Base-by-base conservation (phyloP, 2,329 filamentous ascomycete species). In the Chrysoporthe deuterocubensis region DNA sequence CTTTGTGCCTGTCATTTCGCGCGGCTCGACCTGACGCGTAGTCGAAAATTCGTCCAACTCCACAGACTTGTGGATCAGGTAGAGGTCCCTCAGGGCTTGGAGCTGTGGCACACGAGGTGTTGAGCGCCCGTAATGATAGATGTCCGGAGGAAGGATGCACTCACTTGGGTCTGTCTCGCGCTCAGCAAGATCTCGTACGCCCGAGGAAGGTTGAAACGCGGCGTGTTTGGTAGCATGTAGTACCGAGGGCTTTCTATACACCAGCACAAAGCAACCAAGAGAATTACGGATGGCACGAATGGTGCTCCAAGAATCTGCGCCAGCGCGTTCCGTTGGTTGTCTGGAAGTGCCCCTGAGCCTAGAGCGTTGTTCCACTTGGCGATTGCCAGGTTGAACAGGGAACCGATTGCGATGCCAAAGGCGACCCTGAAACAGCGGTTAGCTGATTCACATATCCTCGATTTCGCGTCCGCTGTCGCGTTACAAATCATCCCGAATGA, bases 181-280 rank as follows among this genome's bases (percentile, higher is more conserved):
- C 71, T 75, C 6, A 72, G 66, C 4, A 81, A 70, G 11, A 79
- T 76, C 0, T 71, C 54, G 26, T 76, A 80, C 1, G 80, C 80
- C 8, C 74, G 74, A 16, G 74, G 67, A 0, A 78, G 77, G 18
- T 77, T 72, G 46, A 76, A 80, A 34, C 76, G 77, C 3, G 77
- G 73, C 6, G 78, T 78, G 2, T 74, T 76, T 14, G 71, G 72
- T 0, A 76, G 74, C 77, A 81, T 77, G 56, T 80, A 79, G 68
- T 78, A 81, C 0, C 80, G 74, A 1, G 80, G 79, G 42, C 78
- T 80, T 60, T 81, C 79, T 18, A 78, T 77, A 11, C 79, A 81
- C 69, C 80, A 81, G 8, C 72, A 78, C 2, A 81, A 69, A 0
- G 75, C 71, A 1, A 76, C 58, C 2, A 80, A 67, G 0, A 82